Evolutionary conservation across 148 eudicot genomes (phyloP).

Genomic region (Persicaria tinctoria): DNA sequence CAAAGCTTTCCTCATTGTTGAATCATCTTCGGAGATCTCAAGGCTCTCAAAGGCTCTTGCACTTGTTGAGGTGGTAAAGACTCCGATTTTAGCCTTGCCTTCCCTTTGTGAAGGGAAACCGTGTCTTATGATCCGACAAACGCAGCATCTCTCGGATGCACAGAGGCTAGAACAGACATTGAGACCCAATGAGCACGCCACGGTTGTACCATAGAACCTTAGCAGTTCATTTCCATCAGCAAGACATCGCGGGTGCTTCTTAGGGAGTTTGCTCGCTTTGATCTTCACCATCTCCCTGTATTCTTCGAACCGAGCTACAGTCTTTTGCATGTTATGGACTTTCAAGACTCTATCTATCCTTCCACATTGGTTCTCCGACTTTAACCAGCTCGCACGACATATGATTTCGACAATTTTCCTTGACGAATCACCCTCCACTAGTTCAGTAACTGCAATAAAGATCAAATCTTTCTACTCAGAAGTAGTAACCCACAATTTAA

Average conservation of each 20-base stretch:
- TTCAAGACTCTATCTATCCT: conserved; percentile 75
- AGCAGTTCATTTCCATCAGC: conserved; percentile 94
- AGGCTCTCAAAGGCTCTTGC: conserved; percentile 78
- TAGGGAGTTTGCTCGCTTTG: conserved; percentile 83
- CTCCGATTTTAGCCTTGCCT: conserved; percentile 58
- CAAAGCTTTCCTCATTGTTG: conserved; percentile 57
- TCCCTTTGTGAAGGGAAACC: conserved; percentile 73
- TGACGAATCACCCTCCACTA: conserved; percentile 84
- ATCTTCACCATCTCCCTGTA: conserved; percentile 70
- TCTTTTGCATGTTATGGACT: conserved; percentile 93
- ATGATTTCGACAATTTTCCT: conserved; percentile 91
- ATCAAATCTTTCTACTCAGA: background rate
- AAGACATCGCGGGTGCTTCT: conserved; percentile 86
- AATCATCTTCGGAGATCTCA: conserved; percentile 33
- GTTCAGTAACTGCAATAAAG: conserved; percentile 63
- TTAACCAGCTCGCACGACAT: conserved; percentile 75
- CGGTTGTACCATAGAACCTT: conserved; percentile 75
- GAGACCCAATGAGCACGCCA: conserved; percentile 66
- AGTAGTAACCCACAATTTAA: background rate
- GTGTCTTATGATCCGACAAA: conserved; percentile 65
- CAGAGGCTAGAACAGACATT: conserved; percentile 71
- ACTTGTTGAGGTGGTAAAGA: conserved; percentile 89
- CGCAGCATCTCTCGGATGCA: conserved; percentile 64
- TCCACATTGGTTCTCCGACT: conserved; percentile 65
- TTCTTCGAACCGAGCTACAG: conserved; percentile 82